Conservation (phyloP, 768 basidiomycete genomes). For the Panus rudis region DNA sequence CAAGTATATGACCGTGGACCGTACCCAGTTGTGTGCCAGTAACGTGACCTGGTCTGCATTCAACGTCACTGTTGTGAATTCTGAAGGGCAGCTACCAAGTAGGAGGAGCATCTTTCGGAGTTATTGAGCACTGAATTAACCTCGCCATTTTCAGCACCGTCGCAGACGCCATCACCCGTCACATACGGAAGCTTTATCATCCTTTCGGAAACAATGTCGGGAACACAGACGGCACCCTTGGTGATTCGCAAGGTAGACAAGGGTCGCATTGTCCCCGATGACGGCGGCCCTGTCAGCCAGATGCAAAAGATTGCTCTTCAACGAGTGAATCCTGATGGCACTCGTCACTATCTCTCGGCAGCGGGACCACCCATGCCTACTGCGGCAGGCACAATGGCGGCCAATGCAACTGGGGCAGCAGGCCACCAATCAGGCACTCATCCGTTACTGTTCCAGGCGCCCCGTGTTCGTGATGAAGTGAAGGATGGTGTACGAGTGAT, state of each 20-base stretch:
- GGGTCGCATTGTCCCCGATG: constrained; percentile 76
- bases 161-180: constrained; percentile 82
- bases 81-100: constrained; percentile 39
- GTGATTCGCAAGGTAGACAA: constrained; percentile 92
- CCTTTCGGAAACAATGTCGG: constrained; percentile 77
- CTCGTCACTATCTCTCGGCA: constrained; percentile 83
- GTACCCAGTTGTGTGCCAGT: constrained; percentile 77
- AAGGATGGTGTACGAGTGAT: constrained; percentile 71
- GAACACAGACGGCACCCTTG: constrained; percentile 79
- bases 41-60: constrained; percentile 92
- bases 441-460: constrained; percentile 70
- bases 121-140: too few relatives aligned
- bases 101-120: too few relatives aligned
- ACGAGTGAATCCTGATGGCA: constrained; percentile 73
- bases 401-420: constrained; percentile 57
- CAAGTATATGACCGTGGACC: constrained; percentile 94
- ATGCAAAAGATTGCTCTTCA: constrained; percentile 96
- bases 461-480: constrained; percentile 75
- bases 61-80: constrained; percentile 83
- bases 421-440: constrained; percentile 77
- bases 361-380: constrained; percentile 53
- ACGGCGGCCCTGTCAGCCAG: constrained; percentile 89
- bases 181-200: constrained; percentile 89
- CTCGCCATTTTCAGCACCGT: too few relatives aligned
- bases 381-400: constrained; percentile 70